phyloP scores from a whole-genome alignment of 225 moss, liverwort and hornwort species.

The Neckera pumila region DNA sequence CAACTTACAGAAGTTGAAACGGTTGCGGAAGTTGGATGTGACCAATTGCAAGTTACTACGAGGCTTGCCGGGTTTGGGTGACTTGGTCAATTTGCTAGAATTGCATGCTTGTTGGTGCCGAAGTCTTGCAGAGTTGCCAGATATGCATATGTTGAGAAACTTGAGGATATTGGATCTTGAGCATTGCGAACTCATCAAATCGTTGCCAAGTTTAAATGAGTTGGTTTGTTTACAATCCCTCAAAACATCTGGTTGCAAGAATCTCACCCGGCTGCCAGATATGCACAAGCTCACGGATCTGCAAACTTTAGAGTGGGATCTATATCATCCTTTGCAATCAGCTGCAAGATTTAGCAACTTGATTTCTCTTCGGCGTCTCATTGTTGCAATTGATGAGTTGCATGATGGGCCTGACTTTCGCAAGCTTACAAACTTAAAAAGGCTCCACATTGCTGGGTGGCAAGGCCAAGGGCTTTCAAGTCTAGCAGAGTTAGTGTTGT shows the following conservation, averaged over 20 bases:
- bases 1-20: neutral
- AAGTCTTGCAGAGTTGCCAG: neutral
- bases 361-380: fast-evolving
- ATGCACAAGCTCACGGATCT: neutral
- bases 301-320: neutral
- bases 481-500: neutral
- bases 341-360: fast-evolving
- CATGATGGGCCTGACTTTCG: fast-evolving
- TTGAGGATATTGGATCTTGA: neutral
- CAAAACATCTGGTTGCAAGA: fast-evolving
- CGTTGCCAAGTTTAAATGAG: neutral
- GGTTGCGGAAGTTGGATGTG: neutral
- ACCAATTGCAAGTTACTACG: too few relatives aligned
- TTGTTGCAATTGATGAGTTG: fast-evolving
- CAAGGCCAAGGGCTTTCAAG: neutral
- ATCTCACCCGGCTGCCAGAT: neutral
- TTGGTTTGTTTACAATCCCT: neutral
- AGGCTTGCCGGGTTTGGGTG: neutral
- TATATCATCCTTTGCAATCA: fast-evolving
- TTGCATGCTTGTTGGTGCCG: neutral
- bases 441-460: neutral
- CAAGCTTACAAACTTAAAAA: neutral
- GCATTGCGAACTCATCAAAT: fast-evolving
- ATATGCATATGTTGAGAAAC: neutral
- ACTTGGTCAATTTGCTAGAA: neutral